A percentile compares a stretch with the other conserved stretches of the same genome.
phyloP scores from a whole-genome alignment of 169 alveolate species.

The Cyclospora cayetanensis region DNA sequence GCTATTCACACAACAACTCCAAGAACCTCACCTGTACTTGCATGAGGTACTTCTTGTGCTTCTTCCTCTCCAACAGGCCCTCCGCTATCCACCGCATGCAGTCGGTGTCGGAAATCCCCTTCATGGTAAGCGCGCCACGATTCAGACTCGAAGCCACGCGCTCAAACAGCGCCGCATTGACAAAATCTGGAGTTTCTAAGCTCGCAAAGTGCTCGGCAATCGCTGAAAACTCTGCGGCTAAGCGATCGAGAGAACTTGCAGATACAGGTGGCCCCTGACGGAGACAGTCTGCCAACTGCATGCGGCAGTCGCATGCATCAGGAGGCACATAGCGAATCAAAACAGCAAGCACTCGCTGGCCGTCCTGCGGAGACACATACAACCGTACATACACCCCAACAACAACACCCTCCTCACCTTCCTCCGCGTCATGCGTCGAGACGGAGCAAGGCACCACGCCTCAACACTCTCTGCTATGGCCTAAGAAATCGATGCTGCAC shows the following conservation, averaged over 20 bases:
- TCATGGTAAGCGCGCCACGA: not conserved
- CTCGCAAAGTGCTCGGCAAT: not conserved
- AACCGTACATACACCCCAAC: too few species aligned
- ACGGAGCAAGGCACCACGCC: too few species aligned
- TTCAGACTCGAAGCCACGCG: not conserved
- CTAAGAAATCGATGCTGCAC: too few species aligned
- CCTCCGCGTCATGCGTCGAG: too few species aligned
- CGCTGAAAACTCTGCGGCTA: not conserved
- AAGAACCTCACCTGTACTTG: conserved; percentile 33
- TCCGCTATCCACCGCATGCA: conserved; percentile 24
- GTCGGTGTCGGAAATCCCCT: not conserved
- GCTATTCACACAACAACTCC: too few species aligned
- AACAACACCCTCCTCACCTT: too few species aligned
- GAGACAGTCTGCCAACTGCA: not conserved
- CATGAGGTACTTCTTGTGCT: conserved; percentile 17
- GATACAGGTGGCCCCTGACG: not conserved
- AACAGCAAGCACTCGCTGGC: conserved; percentile 45
- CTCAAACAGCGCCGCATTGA: not conserved
- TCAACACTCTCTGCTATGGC: too few species aligned
- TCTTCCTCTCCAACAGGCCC: conserved; percentile 21
- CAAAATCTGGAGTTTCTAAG: conserved; percentile 19
- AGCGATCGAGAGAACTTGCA: not conserved
- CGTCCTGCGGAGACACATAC: too few species aligned
- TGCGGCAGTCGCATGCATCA: conserved; percentile 34
- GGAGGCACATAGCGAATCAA: conserved; percentile 45